These are phyloP conservation scores for Calendula officinalis DNA, from an alignment of 129 eudicot genomes.

Conservation along the genomic window DNA sequence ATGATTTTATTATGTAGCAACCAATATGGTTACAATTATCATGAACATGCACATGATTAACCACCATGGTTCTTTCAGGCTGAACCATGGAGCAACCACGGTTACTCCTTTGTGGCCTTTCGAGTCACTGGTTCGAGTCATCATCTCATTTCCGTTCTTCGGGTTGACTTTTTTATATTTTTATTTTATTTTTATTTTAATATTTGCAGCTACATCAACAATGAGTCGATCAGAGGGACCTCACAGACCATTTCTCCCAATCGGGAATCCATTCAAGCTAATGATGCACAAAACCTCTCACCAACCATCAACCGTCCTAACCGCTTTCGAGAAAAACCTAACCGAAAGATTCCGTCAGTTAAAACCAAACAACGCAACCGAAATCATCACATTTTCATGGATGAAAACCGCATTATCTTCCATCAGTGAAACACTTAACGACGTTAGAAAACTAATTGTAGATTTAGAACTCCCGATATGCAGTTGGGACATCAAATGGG, in stretches of 20 bases:
- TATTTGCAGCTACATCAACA: slow-evolving; percentile 36
- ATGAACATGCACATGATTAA: slow-evolving; percentile 2
- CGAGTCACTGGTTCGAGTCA: slow-evolving; percentile 28
- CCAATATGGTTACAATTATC: neutral
- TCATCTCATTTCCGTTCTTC: slow-evolving; percentile 8
- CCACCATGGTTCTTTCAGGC: slow-evolving; percentile 20
- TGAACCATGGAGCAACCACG: slow-evolving; percentile 33
- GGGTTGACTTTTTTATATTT: neutral
- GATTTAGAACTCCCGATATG: slow-evolving; percentile 80
- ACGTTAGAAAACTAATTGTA: slow-evolving; percentile 65
- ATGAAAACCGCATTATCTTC: slow-evolving; percentile 66
- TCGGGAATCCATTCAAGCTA: slow-evolving; percentile 84
- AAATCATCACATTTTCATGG: slow-evolving; percentile 68
- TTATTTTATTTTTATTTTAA: neutral
- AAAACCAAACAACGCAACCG: slow-evolving; percentile 53
- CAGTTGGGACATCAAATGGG: slow-evolving; percentile 97
- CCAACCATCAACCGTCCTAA: slow-evolving; percentile 59
- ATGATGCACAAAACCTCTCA: slow-evolving; percentile 67
- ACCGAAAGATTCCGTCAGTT: slow-evolving; percentile 55
- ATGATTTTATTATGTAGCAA: neutral
- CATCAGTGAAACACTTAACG: slow-evolving; percentile 68
- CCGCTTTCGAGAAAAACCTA: slow-evolving; percentile 55
- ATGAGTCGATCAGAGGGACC: slow-evolving; percentile 94
- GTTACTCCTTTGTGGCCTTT: slow-evolving; percentile 29
- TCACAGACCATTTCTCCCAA: slow-evolving; percentile 57